Evolutionary conservation across 1,284 basidiomycete genomes (phyloP), one percentile per base, ranked within the genome.

Genomic region (Microbotryum saponariae): DNA sequence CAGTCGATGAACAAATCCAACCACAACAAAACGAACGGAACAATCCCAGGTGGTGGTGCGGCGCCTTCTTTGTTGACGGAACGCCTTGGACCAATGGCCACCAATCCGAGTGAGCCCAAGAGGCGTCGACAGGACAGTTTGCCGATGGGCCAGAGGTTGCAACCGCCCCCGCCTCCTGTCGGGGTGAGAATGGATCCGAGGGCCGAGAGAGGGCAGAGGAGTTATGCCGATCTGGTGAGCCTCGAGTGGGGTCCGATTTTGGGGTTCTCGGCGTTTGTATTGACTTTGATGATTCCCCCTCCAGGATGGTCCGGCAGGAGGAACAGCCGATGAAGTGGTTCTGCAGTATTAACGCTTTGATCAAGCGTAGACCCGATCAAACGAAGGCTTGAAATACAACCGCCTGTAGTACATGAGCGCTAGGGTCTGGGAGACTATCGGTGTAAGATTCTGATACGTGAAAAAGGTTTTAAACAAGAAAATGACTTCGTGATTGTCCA

Each of bases 141-240:
- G 37, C 16, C 16, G 16, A 42, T 42, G 14, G 16, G 16, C 37
- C 37, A 42, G 16, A 42, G 37, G 16, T 42, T 42, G 37, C 37
- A 42, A 42, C 64, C 67, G 27, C 62, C 62, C 14, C 67, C 67
- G 12, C 67, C 67, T 25, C 67, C 67, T 8, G 37, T 47, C 33
- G 67, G 67, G 6, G 58, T 56, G 10, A 47, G 47, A 37, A 25
- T 68, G 27, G 67, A 68, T 54, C 67, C 67, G 53, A 50, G 67
- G 33, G 60, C 62, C 23, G 29, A 46, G 51, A 61, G 62, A 29
- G 65, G 60, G 3, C 56, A 54, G 33, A 64, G 51, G 25, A 55
- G 60, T 6, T 68, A 68, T 46, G 65, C 67, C 23, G 67, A 68
- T 54, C 45, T 68, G 51, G 67, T 66, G 44, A 56, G 65, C 21